Evolutionary conservation across 2,329 filamentous ascomycete genomes (phyloP), one percentile per base, ranked within the genome.

Genomic region (Fusarium humuli): DNA sequence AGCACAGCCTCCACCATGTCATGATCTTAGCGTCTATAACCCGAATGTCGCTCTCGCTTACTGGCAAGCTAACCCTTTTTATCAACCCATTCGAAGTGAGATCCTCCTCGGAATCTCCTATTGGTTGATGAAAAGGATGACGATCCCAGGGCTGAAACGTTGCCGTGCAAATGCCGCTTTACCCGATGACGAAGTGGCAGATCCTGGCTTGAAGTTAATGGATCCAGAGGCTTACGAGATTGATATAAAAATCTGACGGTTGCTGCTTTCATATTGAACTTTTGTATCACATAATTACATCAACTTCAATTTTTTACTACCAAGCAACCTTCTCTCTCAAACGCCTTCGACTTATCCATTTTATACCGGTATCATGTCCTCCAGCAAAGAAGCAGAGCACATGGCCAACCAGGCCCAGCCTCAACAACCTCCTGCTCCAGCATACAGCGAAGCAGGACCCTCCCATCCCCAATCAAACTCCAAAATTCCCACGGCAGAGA

Each of bases 401-500:
- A 44, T 53, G 13, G 64, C 48, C 45, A 58, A 49, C 30, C 22
- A 32, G 4, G 16, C 55, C 3, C 60, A 54, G 1, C 34, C 29
- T 44, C 45, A 57, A 25, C 54, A 61, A 29, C 27, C 42, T 20
- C 29, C 66, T 10, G 59, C 55, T 41, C 66, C 66, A 5, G 59
- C 66, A 7, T 69, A 69, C 45, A 52, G 44, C n/a, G 57, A 44
- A n/a, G 64, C 56, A 37, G 46, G 40, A 4, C 46, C 65, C 10
- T 59, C 65, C 6, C 56, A 42, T 4, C 23, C 47, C 0, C 10
- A 27, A 13, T 20, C 42, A 2, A 47, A 30, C 25, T 3, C 3
- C 4, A 68, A 65, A 11, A 30, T 63, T 0, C 81, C 80, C 8
- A 81, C 78, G 0, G 70, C 76, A 8, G 75, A 78, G 1, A 67